Evolutionary conservation across 352 stramenopile genomes (phyloP).

Genomic region (Globisporangium yorkense): DNA sequence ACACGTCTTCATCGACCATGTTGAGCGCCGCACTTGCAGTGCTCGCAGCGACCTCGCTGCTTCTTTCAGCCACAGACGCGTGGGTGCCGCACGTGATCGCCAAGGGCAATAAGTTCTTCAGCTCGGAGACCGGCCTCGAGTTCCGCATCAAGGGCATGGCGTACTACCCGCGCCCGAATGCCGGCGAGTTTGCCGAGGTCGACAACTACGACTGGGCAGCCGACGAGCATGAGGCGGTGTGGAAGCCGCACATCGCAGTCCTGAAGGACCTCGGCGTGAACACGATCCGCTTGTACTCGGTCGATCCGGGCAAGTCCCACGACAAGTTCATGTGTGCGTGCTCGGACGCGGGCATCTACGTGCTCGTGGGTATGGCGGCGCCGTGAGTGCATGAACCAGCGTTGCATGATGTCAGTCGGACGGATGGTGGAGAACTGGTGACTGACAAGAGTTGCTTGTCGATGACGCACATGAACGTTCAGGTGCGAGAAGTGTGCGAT

Average conservation of each 20-base stretch:
- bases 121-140: slow-evolving; percentile 37
- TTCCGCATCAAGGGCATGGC: slow-evolving; percentile 67
- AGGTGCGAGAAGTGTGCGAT: slow-evolving; percentile 30
- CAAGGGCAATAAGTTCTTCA: slow-evolving; percentile 74
- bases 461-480: too few relatives aligned
- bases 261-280: slow-evolving; percentile 66
- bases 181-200: slow-evolving; percentile 25
- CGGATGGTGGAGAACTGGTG: too few relatives aligned
- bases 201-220: slow-evolving; percentile 59
- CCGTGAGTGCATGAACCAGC: slow-evolving; percentile 1
- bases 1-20: too few relatives aligned
- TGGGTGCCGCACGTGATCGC: slow-evolving; percentile 28
- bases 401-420: too few relatives aligned
- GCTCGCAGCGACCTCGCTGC: too few relatives aligned
- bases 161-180: slow-evolving; percentile 63
- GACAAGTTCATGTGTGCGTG: slow-evolving; percentile 77
- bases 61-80: background rate
- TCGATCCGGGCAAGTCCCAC: slow-evolving; percentile 54
- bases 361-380: slow-evolving; percentile 40
- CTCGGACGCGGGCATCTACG: slow-evolving; percentile 44
- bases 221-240: slow-evolving; percentile 52
- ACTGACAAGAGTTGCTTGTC: too few relatives aligned
- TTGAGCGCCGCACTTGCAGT: too few relatives aligned
- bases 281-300: slow-evolving; percentile 59
- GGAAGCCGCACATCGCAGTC: slow-evolving; percentile 37